Evolutionary conservation across 345 rosid species (phyloP).

Genomic region (Odontarrhena argentea): DNA sequence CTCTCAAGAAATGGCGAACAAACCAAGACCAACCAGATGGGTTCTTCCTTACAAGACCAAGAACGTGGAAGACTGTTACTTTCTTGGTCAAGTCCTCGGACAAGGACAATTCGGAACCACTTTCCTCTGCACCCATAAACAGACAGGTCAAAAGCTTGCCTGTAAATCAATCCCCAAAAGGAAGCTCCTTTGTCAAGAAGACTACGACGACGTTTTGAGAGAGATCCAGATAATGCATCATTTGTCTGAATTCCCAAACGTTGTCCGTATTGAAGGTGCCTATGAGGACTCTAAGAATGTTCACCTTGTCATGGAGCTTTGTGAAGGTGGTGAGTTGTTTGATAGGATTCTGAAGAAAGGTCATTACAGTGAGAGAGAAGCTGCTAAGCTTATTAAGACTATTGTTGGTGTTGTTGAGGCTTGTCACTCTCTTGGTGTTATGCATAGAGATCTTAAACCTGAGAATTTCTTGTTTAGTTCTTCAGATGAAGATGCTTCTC

Average conservation of each 20-base stretch:
- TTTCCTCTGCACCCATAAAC: constrained; percentile 59
- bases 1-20: constrained; percentile 30
- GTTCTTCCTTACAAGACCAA: constrained; percentile 42
- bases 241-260: constrained; percentile 60
- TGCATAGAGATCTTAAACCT: constrained; percentile 83
- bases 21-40: constrained; percentile 41
- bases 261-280: constrained; percentile 61
- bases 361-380: constrained; percentile 75
- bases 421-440: constrained; percentile 77
- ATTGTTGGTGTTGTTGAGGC: constrained; percentile 77
- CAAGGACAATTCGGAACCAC: constrained; percentile 85
- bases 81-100: constrained; percentile 59
- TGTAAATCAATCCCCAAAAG: constrained; percentile 84
- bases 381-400: constrained; percentile 72
- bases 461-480: constrained; percentile 70
- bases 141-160: constrained; percentile 53
- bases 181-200: constrained; percentile 70
- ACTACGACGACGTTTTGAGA: constrained; percentile 75
- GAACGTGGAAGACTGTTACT: constrained; percentile 47
- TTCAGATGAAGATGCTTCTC: constrained; percentile 71
- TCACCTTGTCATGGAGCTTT: constrained; percentile 83
- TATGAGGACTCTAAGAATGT: constrained; percentile 56
- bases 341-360: constrained; percentile 73
- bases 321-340: constrained; percentile 77
- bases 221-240: constrained; percentile 96